Conservation (phyloP, 1,284 basidiomycete genomes). For the Grifola frondosa region DNA sequence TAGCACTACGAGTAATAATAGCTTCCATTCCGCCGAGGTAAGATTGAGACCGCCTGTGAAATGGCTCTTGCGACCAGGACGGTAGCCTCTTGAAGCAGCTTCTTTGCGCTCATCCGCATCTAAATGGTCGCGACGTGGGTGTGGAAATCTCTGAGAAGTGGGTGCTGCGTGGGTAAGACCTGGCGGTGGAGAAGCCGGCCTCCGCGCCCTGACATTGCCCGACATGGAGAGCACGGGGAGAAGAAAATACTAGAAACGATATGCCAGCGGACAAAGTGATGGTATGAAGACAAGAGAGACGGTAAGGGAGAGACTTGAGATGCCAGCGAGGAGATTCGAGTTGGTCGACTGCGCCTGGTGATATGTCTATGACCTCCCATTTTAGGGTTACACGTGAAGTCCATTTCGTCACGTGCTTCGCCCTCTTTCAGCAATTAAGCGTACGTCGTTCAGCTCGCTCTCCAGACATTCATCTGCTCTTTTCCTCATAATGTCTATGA, state of each 20-base stretch:
- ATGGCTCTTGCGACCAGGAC: conserved; percentile 51
- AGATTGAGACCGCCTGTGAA: conserved; percentile 66
- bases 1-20: conserved; percentile 61
- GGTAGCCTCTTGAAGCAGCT: conserved; percentile 63
- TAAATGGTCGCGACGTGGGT: conserved; percentile 57
- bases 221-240: conserved; percentile 25
- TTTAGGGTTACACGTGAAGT: no score
- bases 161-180: conserved; percentile 39
- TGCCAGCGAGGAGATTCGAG: conserved; percentile 5
- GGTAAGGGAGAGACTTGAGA: no score
- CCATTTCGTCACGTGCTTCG: neutral
- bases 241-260: neutral
- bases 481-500: conserved; percentile 39
- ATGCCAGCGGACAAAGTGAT: neutral
- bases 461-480: neutral
- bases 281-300: conserved; percentile 6
- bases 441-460: neutral
- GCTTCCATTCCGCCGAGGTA: conserved; percentile 69
- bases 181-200: conserved; percentile 65
- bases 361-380: no score
- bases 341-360: no score
- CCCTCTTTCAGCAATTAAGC: neutral
- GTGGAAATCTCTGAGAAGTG: conserved; percentile 55
- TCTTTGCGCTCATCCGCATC: conserved; percentile 73
- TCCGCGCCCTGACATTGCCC: conserved; percentile 49